Percentiles rank a stretch among this genome's conserved stretches.
These are phyloP conservation scores for Carnegiea gigantea DNA, from an alignment of 179 eudicot genomes.

Conservation along the genomic window DNA sequence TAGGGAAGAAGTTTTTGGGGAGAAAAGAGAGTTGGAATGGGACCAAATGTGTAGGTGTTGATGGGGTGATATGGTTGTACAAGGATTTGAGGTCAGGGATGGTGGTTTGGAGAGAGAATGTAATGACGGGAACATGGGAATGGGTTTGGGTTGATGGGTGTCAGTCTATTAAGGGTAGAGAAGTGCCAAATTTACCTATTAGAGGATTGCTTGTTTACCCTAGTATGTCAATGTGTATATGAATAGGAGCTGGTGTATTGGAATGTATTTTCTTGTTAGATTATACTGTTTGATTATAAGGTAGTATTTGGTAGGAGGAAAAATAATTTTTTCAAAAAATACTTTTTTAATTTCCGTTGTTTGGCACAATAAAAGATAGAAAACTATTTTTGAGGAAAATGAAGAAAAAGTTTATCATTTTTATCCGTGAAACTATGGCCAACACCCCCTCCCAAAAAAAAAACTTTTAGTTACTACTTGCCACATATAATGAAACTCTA, in stretches of 20 bases:
- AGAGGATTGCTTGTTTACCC: not conserved
- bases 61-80: not conserved
- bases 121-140: not conserved
- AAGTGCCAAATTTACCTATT: not conserved
- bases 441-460: too few species aligned
- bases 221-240: not conserved
- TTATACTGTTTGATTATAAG: too few species aligned
- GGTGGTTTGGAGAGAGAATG: not conserved
- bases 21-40: not conserved
- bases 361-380: too few species aligned
- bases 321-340: too few species aligned
- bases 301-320: too few species aligned
- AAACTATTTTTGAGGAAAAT: too few species aligned
- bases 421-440: too few species aligned
- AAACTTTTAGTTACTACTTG: too few species aligned
- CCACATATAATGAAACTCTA: too few species aligned
- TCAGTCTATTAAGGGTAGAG: not conserved
- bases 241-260: not conserved
- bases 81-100: not conserved
- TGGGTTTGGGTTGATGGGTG: slow-evolving; percentile 10
- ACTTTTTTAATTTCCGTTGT: too few species aligned
- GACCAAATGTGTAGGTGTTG: slow-evolving; percentile 1
- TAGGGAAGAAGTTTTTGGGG: not conserved
- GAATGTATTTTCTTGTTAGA: too few species aligned
- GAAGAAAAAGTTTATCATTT: too few species aligned